A percentile compares a stretch with the other conserved stretches of the same genome.
phyloP scores from a whole-genome alignment of 2,329 filamentous ascomycete species.

The Annulohypoxylon truncatum region DNA sequence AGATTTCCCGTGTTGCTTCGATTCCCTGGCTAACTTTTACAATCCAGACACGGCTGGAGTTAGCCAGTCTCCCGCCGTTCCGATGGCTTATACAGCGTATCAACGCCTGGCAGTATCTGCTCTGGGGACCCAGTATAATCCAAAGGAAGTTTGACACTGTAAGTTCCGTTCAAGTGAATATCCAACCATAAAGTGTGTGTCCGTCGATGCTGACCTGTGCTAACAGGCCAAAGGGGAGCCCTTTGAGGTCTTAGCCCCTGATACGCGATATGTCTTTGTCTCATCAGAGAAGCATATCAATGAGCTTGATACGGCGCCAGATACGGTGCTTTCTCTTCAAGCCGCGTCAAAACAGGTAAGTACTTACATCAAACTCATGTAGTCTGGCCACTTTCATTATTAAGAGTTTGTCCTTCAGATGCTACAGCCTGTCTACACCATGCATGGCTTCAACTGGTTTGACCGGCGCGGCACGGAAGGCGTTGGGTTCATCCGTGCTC shows the following conservation, averaged over 20 bases:
- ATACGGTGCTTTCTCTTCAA: slow-evolving; percentile 34
- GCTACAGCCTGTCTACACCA: slow-evolving; percentile 44
- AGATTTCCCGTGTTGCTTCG: too few species aligned
- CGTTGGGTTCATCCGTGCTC: slow-evolving; percentile 40
- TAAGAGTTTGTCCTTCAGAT: neutral
- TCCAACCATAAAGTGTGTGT: too few species aligned
- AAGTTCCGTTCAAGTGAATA: too few species aligned
- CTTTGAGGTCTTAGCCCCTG: neutral
- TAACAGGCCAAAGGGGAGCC: neutral
- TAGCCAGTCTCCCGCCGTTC: too few species aligned
- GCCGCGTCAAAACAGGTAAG: slow-evolving; percentile 34
- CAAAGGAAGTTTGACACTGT: too few species aligned
- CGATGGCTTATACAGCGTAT: too few species aligned
- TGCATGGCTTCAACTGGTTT: slow-evolving; percentile 49
- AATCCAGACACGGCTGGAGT: too few species aligned
- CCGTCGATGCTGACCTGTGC: too few species aligned
- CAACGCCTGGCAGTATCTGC: too few species aligned
- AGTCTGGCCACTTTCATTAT: neutral
- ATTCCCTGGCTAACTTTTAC: too few species aligned
- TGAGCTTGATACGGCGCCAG: slow-evolving; percentile 32
- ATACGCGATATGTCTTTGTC: neutral
- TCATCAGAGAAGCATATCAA: slow-evolving; percentile 31
- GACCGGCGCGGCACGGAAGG: slow-evolving; percentile 46
- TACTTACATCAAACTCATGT: neutral
- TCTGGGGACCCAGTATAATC: too few species aligned